Base-by-base conservation (phyloP, 2,329 filamentous ascomycete species). In the Lasiodiplodia citricola region DNA sequence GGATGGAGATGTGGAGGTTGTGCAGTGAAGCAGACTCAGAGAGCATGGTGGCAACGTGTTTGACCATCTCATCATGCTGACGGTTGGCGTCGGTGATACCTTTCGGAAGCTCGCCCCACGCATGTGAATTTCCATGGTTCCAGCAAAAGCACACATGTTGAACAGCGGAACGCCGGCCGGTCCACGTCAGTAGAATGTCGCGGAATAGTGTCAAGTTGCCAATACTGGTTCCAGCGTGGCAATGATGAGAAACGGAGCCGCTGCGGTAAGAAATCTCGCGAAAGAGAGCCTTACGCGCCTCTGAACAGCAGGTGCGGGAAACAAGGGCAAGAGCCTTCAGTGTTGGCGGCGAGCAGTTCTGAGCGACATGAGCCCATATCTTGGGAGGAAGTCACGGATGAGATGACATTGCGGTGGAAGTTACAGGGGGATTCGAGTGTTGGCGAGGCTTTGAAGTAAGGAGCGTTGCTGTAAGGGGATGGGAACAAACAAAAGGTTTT, bases 321-420 rank as follows among this genome's bases (percentile, higher is more conserved):
- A 65, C 62, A 6, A 55, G 50, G 11, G 62, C 31, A 23, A 65
- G 62, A n/a, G 11, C 38, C 62, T 54, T 37, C 23, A 65, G 16
- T n/a, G 51, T 38, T 16, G 14, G 4, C 13, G 62, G 8, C 10
- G 62, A 55, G n/a, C 47, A 65, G 50, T 55, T 31, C 31, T 54
- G 47, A 31, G 41, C 55, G 62, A 65, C 16, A 21, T 38, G 21
- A 28, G 47, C 62, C 62, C 62, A 54, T 25, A 65, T 31, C 50
- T 65, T 50, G 23, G 25, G 62, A 11, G 62, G 62, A 4, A 54
- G 23, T 16, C 37, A 38, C 37, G 37, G 37, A 38, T 14, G 37
- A 14, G 37, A 14, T 38, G 37, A 38, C 37, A 38, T 38, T 10
- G 10, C 37, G 37, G 37, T 38, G 11, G 37, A 14, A 38, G 37